Base-by-base conservation (phyloP, 2,329 filamentous ascomycete species). In the Arthroderma uncinatum region DNA sequence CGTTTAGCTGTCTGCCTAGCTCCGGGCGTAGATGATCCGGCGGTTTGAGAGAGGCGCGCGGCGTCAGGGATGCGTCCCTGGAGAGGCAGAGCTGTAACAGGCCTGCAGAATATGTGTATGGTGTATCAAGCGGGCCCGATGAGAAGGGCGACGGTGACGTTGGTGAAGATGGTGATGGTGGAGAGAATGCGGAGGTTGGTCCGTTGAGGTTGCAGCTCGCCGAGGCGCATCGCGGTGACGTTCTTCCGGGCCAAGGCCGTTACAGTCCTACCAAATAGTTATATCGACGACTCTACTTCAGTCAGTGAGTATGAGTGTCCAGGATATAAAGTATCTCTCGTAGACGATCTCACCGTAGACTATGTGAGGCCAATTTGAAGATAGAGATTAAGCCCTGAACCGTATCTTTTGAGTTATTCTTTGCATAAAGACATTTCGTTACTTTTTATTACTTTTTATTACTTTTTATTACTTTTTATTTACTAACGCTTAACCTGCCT, bases 141-240 rank as follows among this genome's bases (percentile, higher is more conserved):
- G 40, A 47, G 14, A 30, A n/a, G 25, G 25, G 47, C 25, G 47
- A 33, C 25, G 25, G 47, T 33, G 47, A 25, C 12, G 47, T 28
- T 16, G 14, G 47, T 25, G 40, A 21, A 23, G 40, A 23, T 19
- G 25, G 25, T 12, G 47, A 33, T 30, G 6, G 25, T 50, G 44
- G 25, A 30, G 44, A 30, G 12, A 16, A 30, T 50, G 44, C 25
- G 47, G 44, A 50, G 23, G 44, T 30, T 33, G 44, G 44, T 14
- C 2, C 12, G 23, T 16, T 33, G 47, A 33, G 47, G 47, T 21
- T 19, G 9, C 21, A 47, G 40, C 42, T 30, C 23, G 42, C 21
- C 42, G 42, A 50, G 47, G 47, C 44, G 44, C 44, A 48, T 28
- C 47, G 47, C 47, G 47, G 47, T 50, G 47, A 50, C 47, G 47